Percentiles rank a stretch among this genome's conserved stretches.
phyloP scores from a whole-genome alignment of 176 grass and related monocot genomes.

The Oryza coarctata region DNA sequence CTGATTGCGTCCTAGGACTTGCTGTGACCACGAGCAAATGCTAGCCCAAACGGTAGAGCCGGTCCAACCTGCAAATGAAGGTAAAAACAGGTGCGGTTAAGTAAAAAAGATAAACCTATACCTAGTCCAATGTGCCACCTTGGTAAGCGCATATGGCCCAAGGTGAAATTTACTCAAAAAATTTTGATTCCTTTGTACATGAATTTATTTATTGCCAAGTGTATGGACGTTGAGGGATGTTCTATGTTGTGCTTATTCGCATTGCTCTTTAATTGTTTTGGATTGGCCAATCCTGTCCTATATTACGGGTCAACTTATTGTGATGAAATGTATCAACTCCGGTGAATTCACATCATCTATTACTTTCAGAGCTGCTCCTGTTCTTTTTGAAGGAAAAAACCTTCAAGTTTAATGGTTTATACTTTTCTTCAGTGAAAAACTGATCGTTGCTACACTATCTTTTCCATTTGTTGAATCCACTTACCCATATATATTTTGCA shows the following conservation, averaged over 20 bases:
- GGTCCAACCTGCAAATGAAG: too few species aligned
- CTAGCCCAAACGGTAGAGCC: too few species aligned
- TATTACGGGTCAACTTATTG: background rate
- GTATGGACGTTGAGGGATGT: background rate
- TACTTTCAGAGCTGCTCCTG: background rate
- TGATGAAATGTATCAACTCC: background rate
- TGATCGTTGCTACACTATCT: background rate
- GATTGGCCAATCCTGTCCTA: background rate
- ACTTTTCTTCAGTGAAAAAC: background rate
- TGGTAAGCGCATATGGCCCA: too few species aligned
- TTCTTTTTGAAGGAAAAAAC: background rate
- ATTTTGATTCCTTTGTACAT: constrained; percentile 18
- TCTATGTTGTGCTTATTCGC: background rate
- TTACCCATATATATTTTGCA: background rate
- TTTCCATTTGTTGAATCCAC: background rate
- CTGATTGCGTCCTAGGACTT: too few species aligned
- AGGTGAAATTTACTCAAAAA: too few species aligned
- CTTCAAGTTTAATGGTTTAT: background rate
- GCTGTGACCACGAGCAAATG: too few species aligned
- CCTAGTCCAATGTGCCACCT: too few species aligned
- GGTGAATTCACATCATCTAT: background rate
- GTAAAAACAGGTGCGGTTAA: too few species aligned
- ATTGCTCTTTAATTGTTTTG: background rate
- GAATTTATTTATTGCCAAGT: background rate
- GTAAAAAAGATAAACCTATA: too few species aligned